These are phyloP conservation scores for Gymnopus androsaceus DNA, from an alignment of 1,284 basidiomycete species.

Conservation along the genomic window DNA sequence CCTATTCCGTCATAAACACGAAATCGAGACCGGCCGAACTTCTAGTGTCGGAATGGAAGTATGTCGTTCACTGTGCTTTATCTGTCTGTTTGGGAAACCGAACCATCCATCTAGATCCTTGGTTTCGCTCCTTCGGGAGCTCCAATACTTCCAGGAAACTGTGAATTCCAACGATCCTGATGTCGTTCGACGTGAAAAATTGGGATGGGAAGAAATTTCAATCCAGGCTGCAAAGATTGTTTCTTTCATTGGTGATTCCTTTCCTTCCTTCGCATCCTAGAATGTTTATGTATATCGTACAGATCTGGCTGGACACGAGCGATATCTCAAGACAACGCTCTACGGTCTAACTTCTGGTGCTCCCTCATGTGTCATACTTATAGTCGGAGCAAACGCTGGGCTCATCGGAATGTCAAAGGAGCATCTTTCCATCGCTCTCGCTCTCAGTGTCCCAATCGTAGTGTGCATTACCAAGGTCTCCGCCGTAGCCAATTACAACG, in stretches of 20 bases:
- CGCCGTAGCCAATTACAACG: conserved; percentile 1
- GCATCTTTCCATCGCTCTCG: conserved; percentile 92
- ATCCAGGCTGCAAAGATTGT: conserved; percentile 89
- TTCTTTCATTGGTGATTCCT: conserved; percentile 80
- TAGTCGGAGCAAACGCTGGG: conserved; percentile 95
- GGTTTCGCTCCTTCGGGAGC: conserved; percentile 77
- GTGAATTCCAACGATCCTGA: conserved; percentile 59
- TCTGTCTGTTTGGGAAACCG: not conserved
- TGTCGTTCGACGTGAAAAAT: conserved; percentile 76
- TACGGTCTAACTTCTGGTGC: conserved; percentile 94
- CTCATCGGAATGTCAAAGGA: conserved; percentile 99
- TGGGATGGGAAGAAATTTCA: conserved; percentile 97
- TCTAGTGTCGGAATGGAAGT: conserved; percentile 97
- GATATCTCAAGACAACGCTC: conserved; percentile 90
- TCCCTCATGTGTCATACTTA: conserved; percentile 94
- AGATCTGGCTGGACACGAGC: conserved; percentile 91
- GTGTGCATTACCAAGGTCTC: conserved; percentile 92
- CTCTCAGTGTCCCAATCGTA: conserved; percentile 90
- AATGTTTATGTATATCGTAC: conserved; percentile 13
- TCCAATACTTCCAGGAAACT: conserved; percentile 74
- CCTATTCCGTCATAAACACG: conserved; percentile 96
- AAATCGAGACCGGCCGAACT: conserved; percentile 94
- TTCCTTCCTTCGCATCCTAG: not conserved
- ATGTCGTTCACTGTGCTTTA: conserved; percentile 14
- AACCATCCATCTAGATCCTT: conserved; percentile 61